These are phyloP conservation scores for Sanchytrium tribonematis DNA, from an alignment of 371 early-diverging fungal genomes.

Conservation along the genomic window DNA sequence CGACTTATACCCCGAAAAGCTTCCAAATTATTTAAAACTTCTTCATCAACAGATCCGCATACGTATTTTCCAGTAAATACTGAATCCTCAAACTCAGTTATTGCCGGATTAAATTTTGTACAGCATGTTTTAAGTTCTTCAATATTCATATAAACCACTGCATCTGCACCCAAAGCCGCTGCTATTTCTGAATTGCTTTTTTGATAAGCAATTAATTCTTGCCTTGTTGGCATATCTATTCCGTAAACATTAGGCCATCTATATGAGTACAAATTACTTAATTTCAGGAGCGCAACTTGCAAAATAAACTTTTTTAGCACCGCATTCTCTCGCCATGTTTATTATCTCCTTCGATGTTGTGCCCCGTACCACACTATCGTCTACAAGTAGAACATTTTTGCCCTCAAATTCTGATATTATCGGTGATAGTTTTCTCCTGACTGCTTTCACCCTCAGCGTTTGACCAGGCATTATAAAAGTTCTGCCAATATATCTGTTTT, in stretches of 20 bases:
- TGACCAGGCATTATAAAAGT: slow-evolving; percentile 97
- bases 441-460: slow-evolving; percentile 43
- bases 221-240: slow-evolving; percentile 85
- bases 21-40: too few relatives aligned
- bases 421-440: slow-evolving; percentile 84
- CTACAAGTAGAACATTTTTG: slow-evolving; percentile 81
- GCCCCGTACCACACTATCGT: slow-evolving; percentile 89
- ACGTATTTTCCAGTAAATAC: slow-evolving; percentile 79
- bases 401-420: slow-evolving; percentile 79
- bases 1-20: too few relatives aligned
- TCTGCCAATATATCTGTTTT: slow-evolving; percentile 87
- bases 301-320: slow-evolving; percentile 89
- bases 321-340: slow-evolving; percentile 87
- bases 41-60: too few relatives aligned
- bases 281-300: slow-evolving; percentile 88
- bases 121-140: slow-evolving; percentile 49
- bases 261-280: slow-evolving; percentile 15
- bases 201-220: slow-evolving; percentile 59
- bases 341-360: slow-evolving; percentile 90
- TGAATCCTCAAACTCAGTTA: slow-evolving; percentile 60
- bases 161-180: slow-evolving; percentile 58
- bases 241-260: slow-evolving; percentile 87
- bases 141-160: slow-evolving; percentile 55
- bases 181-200: slow-evolving; percentile 55
- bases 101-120: slow-evolving; percentile 42